phyloP scores from a whole-genome alignment of 441 rosid species.

The Croton setiger region DNA sequence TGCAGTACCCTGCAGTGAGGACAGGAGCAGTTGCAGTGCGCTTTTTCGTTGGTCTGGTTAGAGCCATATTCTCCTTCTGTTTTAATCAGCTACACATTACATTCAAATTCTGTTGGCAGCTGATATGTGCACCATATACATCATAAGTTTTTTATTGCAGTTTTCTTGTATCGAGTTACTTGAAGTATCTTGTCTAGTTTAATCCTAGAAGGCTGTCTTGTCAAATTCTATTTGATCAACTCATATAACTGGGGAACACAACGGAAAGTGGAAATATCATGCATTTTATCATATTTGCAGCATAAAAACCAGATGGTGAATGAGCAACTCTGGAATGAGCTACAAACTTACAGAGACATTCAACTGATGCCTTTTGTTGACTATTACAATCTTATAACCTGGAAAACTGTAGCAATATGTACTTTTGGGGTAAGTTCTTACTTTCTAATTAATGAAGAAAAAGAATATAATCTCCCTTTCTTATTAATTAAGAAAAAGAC shows the following conservation, averaged over 20 bases:
- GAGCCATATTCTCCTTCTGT: constrained; percentile 9
- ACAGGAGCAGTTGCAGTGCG: constrained; percentile 82
- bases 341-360: constrained; percentile 71
- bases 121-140: neutral
- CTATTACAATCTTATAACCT: constrained; percentile 89
- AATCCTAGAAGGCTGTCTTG: neutral
- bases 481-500: neutral
- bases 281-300: constrained; percentile 37
- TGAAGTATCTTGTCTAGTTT: neutral
- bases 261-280: neutral
- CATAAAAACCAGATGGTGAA: constrained; percentile 89
- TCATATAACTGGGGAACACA: constrained; percentile 7
- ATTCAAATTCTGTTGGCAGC: neutral
- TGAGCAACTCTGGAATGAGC: constrained; percentile 92
- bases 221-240: neutral
- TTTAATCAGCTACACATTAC: neutral
- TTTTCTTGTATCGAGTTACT: neutral
- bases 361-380: constrained; percentile 98
- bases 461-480: neutral
- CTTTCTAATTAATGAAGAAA: neutral
- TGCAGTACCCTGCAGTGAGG: constrained; percentile 76
- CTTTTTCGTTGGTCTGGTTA: constrained; percentile 96
- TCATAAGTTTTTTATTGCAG: neutral
- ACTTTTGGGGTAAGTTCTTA: constrained; percentile 71
- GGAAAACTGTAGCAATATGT: constrained; percentile 96